Conservation (phyloP, 768 basidiomycete species). For the Inosperma sp. region DNA sequence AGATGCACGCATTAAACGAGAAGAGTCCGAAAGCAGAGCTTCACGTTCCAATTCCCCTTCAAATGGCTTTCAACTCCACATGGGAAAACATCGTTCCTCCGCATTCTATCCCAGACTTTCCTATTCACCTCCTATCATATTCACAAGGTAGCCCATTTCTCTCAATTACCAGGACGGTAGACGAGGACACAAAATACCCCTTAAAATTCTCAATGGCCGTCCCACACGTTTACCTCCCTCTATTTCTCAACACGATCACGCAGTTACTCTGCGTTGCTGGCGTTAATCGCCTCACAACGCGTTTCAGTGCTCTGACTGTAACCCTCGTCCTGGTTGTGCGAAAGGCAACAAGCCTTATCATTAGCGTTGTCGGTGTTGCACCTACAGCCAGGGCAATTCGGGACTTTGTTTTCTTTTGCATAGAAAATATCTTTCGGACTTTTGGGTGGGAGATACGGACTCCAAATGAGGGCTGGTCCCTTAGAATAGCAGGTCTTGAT, state of each 20-base stretch:
- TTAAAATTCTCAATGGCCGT: slow-evolving; percentile 35
- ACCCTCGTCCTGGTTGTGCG: slow-evolving; percentile 77
- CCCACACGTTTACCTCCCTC: slow-evolving; percentile 57
- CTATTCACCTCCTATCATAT: slow-evolving; percentile 18
- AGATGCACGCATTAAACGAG: slow-evolving; percentile 41
- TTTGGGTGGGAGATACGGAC: neutral
- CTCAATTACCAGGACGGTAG: slow-evolving; percentile 24
- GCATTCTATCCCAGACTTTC: slow-evolving; percentile 23
- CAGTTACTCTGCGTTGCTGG: slow-evolving; percentile 84
- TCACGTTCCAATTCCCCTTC: slow-evolving; percentile 23
- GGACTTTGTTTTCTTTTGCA: neutral
- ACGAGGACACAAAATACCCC: slow-evolving; percentile 10
- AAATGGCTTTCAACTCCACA: slow-evolving; percentile 17
- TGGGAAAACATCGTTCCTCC: slow-evolving; percentile 30
- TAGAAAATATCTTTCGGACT: neutral
- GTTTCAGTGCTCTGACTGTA: slow-evolving; percentile 69
- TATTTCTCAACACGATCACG: slow-evolving; percentile 74
- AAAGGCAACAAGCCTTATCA: slow-evolving; percentile 70
- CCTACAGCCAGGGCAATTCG: slow-evolving; percentile 8
- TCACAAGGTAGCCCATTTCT: slow-evolving; percentile 18
- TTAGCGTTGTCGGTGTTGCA: slow-evolving; percentile 56
- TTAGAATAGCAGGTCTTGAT: slow-evolving; percentile 10
- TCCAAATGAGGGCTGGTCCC: neutral
- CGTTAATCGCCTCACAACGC: slow-evolving; percentile 79
- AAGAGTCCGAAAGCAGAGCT: slow-evolving; percentile 33